phyloP scores from a whole-genome alignment of 805 yeast species.

The Starmerella apicola region DNA sequence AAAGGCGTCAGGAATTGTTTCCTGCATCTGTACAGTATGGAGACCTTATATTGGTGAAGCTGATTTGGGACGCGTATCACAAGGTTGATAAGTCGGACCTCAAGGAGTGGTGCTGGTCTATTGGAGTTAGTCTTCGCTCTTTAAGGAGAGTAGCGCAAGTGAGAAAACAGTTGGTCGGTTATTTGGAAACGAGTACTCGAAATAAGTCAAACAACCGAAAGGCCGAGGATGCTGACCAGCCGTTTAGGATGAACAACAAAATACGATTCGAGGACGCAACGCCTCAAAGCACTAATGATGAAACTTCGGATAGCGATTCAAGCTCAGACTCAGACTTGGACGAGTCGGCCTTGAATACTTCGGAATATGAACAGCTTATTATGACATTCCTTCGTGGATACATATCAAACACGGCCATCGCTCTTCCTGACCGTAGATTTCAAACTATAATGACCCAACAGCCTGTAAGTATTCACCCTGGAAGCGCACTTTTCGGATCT shows the following conservation, averaged over 20 bases:
- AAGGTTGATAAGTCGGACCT: constrained; percentile 37
- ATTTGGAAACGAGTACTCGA: constrained; percentile 30
- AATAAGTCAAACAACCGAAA: not conserved
- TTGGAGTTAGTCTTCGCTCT: constrained; percentile 66
- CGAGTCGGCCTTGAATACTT: constrained; percentile 2
- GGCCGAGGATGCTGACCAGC: not conserved
- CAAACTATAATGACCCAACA: constrained; percentile 72
- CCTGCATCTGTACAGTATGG: constrained; percentile 65
- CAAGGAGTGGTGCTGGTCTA: constrained; percentile 71
- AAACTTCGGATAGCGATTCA: not conserved
- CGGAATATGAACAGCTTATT: constrained; percentile 47
- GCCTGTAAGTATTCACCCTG: constrained; percentile 77
- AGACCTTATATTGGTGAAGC: constrained; percentile 72
- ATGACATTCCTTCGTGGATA: constrained; percentile 76
- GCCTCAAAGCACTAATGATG: not conserved
- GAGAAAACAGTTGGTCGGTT: constrained; percentile 59
- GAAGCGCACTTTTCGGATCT: constrained; percentile 74
- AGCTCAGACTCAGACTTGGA: constrained; percentile 1
- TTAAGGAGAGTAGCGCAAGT: constrained; percentile 66
- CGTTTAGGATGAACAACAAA: no score
- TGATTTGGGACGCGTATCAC: constrained; percentile 47
- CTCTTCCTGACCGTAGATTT: constrained; percentile 88
- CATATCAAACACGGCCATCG: constrained; percentile 80
- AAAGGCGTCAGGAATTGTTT: constrained; percentile 54
- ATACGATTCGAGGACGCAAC: no score